Percentiles rank a stretch among this genome's conserved stretches.
phyloP scores from a whole-genome alignment of 495 filamentous ascomycete genomes.

The Xylaria cubensis region DNA sequence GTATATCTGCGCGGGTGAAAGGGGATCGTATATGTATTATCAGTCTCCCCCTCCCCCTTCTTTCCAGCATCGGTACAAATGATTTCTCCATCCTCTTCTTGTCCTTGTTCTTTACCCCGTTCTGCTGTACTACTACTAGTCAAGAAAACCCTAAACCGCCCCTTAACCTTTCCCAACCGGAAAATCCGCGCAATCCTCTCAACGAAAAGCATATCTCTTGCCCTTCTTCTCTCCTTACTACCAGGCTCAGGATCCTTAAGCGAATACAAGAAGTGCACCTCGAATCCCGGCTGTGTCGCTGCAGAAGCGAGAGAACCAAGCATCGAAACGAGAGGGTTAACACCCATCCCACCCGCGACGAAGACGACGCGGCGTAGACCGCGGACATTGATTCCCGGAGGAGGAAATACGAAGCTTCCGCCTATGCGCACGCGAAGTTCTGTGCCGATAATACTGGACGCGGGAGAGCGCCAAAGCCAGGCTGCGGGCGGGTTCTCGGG shows the following conservation, averaged over 20 bases:
- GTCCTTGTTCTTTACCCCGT: background rate
- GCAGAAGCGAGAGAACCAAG: conserved; percentile 43
- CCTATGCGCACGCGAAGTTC: conserved; percentile 73
- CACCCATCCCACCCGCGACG: conserved; percentile 83
- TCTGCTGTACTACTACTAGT: conserved; percentile 26
- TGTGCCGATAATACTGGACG: conserved; percentile 63
- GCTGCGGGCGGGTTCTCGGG: conserved; percentile 71
- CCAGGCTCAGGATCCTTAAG: conserved; percentile 38
- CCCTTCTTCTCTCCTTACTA: background rate
- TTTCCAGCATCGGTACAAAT: conserved; percentile 25
- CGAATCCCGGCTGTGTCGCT: conserved; percentile 11
- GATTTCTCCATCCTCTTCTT: conserved; percentile 29
- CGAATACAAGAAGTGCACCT: conserved; percentile 49
- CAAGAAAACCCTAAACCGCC: conserved; percentile 44
- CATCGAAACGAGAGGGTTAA: conserved; percentile 70
- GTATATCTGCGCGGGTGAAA: conserved; percentile 57
- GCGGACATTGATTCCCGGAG: conserved; percentile 48
- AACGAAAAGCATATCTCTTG: conserved; percentile 50
- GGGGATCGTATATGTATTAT: conserved; percentile 30
- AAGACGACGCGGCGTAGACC: conserved; percentile 67
- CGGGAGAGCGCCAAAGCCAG: conserved; percentile 46
- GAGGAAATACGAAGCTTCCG: conserved; percentile 81
- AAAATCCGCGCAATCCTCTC: conserved; percentile 49
- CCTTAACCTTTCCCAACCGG: conserved; percentile 34
- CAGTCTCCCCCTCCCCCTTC: conserved; percentile 12